phyloP scores from a whole-genome alignment of 495 filamentous ascomycete genomes.

The Neohortaea acidophila region DNA sequence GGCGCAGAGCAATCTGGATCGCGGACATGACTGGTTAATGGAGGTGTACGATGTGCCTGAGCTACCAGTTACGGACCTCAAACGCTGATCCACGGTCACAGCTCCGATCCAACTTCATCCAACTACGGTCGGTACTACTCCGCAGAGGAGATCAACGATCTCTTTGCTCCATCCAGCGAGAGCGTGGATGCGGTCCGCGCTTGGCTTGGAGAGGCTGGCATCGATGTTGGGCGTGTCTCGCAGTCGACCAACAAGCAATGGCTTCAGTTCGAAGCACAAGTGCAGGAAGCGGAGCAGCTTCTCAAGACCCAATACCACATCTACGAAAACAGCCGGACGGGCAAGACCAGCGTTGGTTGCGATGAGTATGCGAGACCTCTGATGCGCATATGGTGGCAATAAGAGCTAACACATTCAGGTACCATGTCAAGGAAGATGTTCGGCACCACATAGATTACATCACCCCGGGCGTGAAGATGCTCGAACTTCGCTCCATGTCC shows the following conservation, averaged over 20 bases:
- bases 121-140: slow-evolving; percentile 20
- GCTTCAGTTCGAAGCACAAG: slow-evolving; percentile 16
- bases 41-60: too few relatives aligned
- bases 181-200: slow-evolving; percentile 4
- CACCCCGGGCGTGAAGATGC: slow-evolving; percentile 34
- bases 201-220: slow-evolving; percentile 11
- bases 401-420: slow-evolving; percentile 17
- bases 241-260: slow-evolving; percentile 19
- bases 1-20: too few relatives aligned
- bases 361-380: slow-evolving; percentile 8
- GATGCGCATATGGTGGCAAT: background rate
- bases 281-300: slow-evolving; percentile 9
- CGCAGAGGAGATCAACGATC: slow-evolving; percentile 13
- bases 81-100: too few relatives aligned
- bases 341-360: slow-evolving; percentile 12
- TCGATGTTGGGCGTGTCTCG: slow-evolving; percentile 4
- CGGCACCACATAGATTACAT: slow-evolving; percentile 24
- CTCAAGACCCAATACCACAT: slow-evolving; percentile 12
- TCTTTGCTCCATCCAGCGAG: slow-evolving; percentile 7
- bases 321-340: slow-evolving; percentile 9
- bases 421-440: slow-evolving; percentile 17
- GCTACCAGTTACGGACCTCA: too few relatives aligned
- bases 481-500: too few relatives aligned
- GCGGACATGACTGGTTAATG: too few relatives aligned
- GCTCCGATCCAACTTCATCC: slow-evolving; percentile 17